Base-by-base conservation (phyloP, 257 asterid species). In the Dorcoceras hygrometricum region DNA sequence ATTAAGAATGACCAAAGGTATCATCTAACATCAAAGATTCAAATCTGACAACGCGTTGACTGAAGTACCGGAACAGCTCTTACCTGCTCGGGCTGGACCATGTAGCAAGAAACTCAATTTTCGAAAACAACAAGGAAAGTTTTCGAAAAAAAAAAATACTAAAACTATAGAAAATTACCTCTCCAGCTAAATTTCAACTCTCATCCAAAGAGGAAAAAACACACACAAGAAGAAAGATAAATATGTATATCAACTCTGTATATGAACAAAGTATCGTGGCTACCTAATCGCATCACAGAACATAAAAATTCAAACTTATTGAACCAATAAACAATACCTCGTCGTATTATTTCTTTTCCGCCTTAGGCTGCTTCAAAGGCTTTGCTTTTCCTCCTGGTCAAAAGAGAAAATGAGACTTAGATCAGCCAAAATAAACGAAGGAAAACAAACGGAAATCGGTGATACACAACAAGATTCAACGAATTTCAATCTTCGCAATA, bases 351-450 rank as follows among this genome's bases (percentile, higher is more conserved):
- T 79, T 83, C 86, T 85, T 83, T 1, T 75, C 87, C 54, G 75
- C 57, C 77, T 85, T 85, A 7, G 89, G 87, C 22, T 66, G 73
- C 87, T 85, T 85, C 87, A 85, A 75, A 62, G 91, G 91, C 81
- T 85, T 85, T 31, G 91, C 89, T 67, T 85, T 85, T 75, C 89
- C 91, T 54, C 91, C 91, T 85, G 75, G 61, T 64, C 39, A 63
- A 65, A 58, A 25, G 19, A 55, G 75, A 10, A 56, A 36, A 18
- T 36, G 36, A 23, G 31, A 28, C 32, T 57, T 6, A 62, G 57
- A 58, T 62, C 79, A 73, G 55, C 55, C 32, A 66, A 71, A 19
- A 25, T 59, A 5, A 16, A 14, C n/a, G n/a, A 23, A 9, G 9
- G 25, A 3, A 27, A 14, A 24, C 23, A 18, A 23, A 66, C 59